Base-by-base conservation (phyloP, 208 protist species). In the Herpetomonas tarakana region DNA sequence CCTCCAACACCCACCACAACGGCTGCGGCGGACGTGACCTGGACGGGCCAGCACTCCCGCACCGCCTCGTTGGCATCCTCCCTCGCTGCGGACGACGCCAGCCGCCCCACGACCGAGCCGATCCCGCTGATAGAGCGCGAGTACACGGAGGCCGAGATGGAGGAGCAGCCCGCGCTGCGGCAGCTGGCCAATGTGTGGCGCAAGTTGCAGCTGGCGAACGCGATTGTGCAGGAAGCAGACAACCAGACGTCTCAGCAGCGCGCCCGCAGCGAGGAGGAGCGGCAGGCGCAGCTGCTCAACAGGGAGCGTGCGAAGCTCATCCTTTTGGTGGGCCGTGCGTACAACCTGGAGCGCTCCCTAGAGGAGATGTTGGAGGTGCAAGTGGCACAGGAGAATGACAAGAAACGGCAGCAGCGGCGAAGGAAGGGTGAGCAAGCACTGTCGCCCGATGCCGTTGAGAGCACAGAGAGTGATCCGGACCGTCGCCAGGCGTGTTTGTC, bases 291-390 rank as follows among this genome's bases (percentile, higher is more conserved):
- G 11, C 67, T 88, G 35, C 52, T 94, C 19, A 68, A 83, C 19
- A 44, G 77, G 45, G 86, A 95, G 62, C 68, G 81, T 22, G 57
- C 75, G 0, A 92, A 92, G 55, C 31, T 92, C 24, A 72, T 93
- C 51, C 50, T 88, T 44, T 81, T 95, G 28, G 73, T 92, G 9
- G 89, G 81, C n/a, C 77, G 89, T 31, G 62, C 76, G 14, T 80
- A 74, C 19, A 95, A 92, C 56, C 19, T 92, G 14, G 68, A 78
- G 39, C 54, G 78, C 21, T 62, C 71, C 49, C 81, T 86, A 11
- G 78, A 75, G n/a, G 68, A 71, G 14, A 19, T 78, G 28, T 27
- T 83, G 12, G 62, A 69, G 19, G 24, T 80, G 2, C 52, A 52
- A 3, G 62, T 59, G 28, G 21, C n/a, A 21, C 44, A 52, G 52